A percentile compares a stretch with the other conserved stretches of the same genome.
phyloP scores from a whole-genome alignment of 352 stramenopile genomes.

The Globisporangium camurandrum region DNA sequence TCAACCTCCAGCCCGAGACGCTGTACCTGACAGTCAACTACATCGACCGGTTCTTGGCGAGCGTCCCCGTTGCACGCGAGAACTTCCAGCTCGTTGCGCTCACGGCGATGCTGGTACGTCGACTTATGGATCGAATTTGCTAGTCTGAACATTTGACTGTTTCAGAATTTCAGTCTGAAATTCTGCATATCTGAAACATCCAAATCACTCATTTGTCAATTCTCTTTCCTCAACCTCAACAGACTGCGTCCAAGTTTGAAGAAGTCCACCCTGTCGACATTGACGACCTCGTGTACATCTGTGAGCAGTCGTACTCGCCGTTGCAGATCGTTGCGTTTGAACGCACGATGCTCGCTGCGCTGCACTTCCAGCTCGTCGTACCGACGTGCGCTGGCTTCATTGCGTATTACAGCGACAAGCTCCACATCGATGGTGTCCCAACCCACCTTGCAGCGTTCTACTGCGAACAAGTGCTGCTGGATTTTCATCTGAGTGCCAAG shows the following conservation, averaged over 20 bases:
- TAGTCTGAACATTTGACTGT: not conserved
- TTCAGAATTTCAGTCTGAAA: not conserved
- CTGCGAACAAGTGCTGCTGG: constrained; percentile 43
- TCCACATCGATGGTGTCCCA: constrained; percentile 30
- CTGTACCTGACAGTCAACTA: constrained; percentile 98
- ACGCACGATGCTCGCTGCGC: constrained; percentile 90
- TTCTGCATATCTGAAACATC: not conserved
- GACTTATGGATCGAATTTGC: not conserved
- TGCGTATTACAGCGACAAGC: constrained; percentile 89
- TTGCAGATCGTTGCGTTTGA: constrained; percentile 82
- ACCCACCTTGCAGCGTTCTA: constrained; percentile 49
- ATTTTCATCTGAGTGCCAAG: constrained; percentile 38
- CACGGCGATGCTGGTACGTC: constrained; percentile 84
- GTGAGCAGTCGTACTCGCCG: constrained; percentile 93
- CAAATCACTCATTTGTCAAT: not conserved
- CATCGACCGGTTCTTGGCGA: constrained; percentile 96
- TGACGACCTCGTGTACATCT: constrained; percentile 97
- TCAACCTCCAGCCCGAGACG: constrained; percentile 96
- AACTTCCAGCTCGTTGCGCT: constrained; percentile 98
- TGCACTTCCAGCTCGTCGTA: constrained; percentile 96
- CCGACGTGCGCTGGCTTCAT: constrained; percentile 95
- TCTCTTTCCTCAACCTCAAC: not conserved
- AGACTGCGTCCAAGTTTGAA: constrained; percentile 98
- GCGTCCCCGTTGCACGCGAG: constrained; percentile 79
- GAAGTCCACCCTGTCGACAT: constrained; percentile 98